Percentiles rank a stretch among this genome's conserved stretches.
Conservation (phyloP, 2,329 filamentous ascomycete species). For the Thielaviopsis cerberus region DNA sequence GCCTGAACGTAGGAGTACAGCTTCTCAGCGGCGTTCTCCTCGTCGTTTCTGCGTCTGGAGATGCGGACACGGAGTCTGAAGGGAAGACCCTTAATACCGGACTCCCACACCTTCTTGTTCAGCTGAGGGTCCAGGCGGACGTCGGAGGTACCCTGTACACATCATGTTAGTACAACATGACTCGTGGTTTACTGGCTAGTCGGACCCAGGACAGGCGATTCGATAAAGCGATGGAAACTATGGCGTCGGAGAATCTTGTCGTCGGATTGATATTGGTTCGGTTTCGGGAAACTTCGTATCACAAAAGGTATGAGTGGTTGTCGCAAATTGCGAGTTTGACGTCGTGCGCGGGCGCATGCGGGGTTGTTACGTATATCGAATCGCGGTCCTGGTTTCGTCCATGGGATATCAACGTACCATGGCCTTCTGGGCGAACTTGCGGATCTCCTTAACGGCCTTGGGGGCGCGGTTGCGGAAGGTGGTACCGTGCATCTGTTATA, state of each 20-base stretch:
- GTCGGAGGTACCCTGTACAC: conserved; percentile 68
- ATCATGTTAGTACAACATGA: conserved; percentile 10
- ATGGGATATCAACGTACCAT: conserved; percentile 53
- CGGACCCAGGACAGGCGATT: background rate
- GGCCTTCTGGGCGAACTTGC: conserved; percentile 73
- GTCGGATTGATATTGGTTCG: background rate
- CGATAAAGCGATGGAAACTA: background rate
- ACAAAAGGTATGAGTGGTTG: background rate
- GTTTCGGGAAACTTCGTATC: background rate
- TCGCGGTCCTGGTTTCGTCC: conserved; percentile 2
- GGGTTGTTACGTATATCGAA: conserved; percentile 1
- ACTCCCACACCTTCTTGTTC: conserved; percentile 99
- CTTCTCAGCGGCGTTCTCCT: conserved; percentile 99
- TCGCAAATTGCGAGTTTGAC: background rate
- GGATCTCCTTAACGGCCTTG: conserved; percentile 98
- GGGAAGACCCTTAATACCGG: conserved; percentile 94
- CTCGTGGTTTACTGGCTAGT: background rate
- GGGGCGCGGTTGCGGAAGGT: conserved; percentile 99
- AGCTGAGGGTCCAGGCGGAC: conserved; percentile 96
- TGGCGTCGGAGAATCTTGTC: background rate
- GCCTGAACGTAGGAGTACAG: conserved; percentile 99
- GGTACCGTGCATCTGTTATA: conserved; percentile 71
- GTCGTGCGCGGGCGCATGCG: background rate
- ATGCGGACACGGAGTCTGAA: conserved; percentile 96
- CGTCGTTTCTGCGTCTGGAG: conserved; percentile 98